These are phyloP conservation scores for Brassica napus DNA, from an alignment of 345 rosid species.

Conservation along the genomic window DNA sequence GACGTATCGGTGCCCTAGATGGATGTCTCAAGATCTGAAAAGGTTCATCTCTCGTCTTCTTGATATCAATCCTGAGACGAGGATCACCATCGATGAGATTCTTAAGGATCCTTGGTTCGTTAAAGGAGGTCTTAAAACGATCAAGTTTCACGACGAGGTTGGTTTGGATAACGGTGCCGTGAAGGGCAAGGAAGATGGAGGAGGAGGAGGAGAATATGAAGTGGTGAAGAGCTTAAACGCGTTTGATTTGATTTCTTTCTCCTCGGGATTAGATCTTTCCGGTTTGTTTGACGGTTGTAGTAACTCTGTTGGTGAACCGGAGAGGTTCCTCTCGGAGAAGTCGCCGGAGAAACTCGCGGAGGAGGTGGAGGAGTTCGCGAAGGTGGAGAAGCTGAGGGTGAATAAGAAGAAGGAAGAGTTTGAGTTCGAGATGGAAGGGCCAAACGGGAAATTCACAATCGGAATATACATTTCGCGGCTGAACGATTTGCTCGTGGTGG, in stretches of 20 bases:
- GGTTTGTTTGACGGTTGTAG: slow-evolving; percentile 56
- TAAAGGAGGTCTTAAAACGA: slow-evolving; percentile 49
- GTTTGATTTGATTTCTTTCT: slow-evolving; percentile 81
- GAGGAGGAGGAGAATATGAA: neutral
- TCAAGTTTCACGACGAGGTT: slow-evolving; percentile 51
- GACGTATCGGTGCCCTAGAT: slow-evolving; percentile 70
- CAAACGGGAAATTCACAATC: slow-evolving; percentile 47
- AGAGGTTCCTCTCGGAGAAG: slow-evolving; percentile 54
- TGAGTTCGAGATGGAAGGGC: slow-evolving; percentile 66
- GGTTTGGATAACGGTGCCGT: neutral
- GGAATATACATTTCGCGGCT: slow-evolving; percentile 55
- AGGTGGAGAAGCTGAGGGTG: slow-evolving; percentile 49
- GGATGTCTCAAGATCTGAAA: slow-evolving; percentile 77
- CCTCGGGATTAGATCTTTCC: slow-evolving; percentile 73
- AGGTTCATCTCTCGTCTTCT: slow-evolving; percentile 69
- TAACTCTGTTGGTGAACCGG: slow-evolving; percentile 44
- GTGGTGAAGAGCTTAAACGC: slow-evolving; percentile 56
- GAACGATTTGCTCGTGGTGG: slow-evolving; percentile 62
- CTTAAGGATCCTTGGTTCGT: slow-evolving; percentile 77
- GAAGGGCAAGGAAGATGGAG: slow-evolving; percentile 21
- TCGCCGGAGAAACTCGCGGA: slow-evolving; percentile 56
- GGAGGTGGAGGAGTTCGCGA: slow-evolving; percentile 55
- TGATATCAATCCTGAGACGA: slow-evolving; percentile 67
- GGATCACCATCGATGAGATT: slow-evolving; percentile 79
- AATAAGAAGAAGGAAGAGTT: slow-evolving; percentile 57